phyloP scores from a whole-genome alignment of 192 early-diverging fungal genomes.

The Geranomyces michiganensis region DNA sequence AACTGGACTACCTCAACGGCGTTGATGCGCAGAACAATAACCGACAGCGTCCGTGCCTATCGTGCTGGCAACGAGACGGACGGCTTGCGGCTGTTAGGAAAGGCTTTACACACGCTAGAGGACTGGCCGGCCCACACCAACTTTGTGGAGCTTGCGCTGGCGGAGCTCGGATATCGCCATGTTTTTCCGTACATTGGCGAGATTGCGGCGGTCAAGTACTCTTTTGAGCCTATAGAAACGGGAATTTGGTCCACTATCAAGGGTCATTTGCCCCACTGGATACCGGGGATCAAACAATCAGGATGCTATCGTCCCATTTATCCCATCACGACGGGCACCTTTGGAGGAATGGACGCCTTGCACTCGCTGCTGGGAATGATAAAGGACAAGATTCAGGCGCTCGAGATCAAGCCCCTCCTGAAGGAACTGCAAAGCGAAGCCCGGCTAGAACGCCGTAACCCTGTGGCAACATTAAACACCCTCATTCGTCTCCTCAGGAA shows the following conservation, averaged over 20 bases:
- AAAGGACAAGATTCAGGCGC: background rate
- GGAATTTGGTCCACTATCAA: constrained; percentile 12
- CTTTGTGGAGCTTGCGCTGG: constrained; percentile 13
- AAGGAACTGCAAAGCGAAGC: background rate
- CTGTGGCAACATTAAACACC: background rate
- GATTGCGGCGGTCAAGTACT: background rate
- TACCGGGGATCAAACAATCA: background rate
- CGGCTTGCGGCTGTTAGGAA: constrained; percentile 9
- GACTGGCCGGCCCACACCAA: constrained; percentile 23
- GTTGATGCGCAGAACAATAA: constrained; percentile 2
- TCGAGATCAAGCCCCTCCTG: background rate
- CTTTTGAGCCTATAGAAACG: background rate
- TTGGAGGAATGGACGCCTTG: constrained; percentile 1
- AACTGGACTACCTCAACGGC: constrained; percentile 14
- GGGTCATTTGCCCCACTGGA: background rate
- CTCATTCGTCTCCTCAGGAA: constrained; percentile 10
- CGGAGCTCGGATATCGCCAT: constrained; percentile 12
- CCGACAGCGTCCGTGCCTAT: background rate
- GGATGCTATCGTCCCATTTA: constrained; percentile 18
- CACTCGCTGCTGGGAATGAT: constrained; percentile 16
- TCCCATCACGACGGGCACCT: constrained; percentile 28
- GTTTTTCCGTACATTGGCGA: constrained; percentile 21
- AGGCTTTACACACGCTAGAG: constrained; percentile 19
- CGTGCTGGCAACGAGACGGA: constrained; percentile 6
- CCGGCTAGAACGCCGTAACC: background rate